Evolutionary conservation across 371 early-diverging fungal genomes (phyloP).

Genomic region (Mucor sp.): DNA sequence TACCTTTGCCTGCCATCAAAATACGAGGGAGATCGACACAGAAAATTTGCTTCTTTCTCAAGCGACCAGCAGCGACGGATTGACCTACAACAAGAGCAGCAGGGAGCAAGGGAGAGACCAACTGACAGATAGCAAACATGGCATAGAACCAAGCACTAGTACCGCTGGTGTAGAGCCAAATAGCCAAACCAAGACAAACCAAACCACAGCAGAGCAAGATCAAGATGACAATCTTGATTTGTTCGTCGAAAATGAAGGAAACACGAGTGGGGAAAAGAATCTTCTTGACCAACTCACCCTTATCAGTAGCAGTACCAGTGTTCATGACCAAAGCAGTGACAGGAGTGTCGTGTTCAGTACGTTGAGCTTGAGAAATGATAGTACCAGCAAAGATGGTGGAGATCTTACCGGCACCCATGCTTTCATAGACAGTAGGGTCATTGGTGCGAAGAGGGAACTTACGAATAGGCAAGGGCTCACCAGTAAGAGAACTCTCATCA

Average conservation of each 20-base stretch:
- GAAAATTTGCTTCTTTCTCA: slow-evolving; percentile 62
- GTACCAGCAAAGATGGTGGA: slow-evolving; percentile 59
- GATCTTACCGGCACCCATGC: slow-evolving; percentile 50
- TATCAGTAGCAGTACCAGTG: slow-evolving; percentile 75
- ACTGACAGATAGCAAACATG: slow-evolving; percentile 72
- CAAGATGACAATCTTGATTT: slow-evolving; percentile 66
- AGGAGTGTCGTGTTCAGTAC: slow-evolving; percentile 22
- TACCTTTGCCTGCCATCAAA: slow-evolving; percentile 84
- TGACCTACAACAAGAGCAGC: slow-evolving; percentile 71
- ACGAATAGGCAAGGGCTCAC: slow-evolving; percentile 65
- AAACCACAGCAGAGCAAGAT: slow-evolving; percentile 64
- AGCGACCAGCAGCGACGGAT: slow-evolving; percentile 71
- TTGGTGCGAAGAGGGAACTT: slow-evolving; percentile 58
- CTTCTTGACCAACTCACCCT: slow-evolving; percentile 75
- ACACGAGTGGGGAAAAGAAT: slow-evolving; percentile 70
- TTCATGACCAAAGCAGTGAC: slow-evolving; percentile 64
- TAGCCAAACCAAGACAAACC: slow-evolving; percentile 47
- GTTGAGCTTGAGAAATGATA: slow-evolving; percentile 45
- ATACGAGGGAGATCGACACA: slow-evolving; percentile 85
- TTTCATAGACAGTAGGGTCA: slow-evolving; percentile 32
- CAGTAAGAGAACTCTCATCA: slow-evolving; percentile 75
- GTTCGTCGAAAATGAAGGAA: slow-evolving; percentile 68
- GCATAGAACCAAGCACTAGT: slow-evolving; percentile 64
- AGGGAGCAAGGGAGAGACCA: slow-evolving; percentile 69
- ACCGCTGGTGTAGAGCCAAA: slow-evolving; percentile 53